phyloP scores from a whole-genome alignment of 2,329 filamentous ascomycete species.

The Scortechinia acanthostroma region DNA sequence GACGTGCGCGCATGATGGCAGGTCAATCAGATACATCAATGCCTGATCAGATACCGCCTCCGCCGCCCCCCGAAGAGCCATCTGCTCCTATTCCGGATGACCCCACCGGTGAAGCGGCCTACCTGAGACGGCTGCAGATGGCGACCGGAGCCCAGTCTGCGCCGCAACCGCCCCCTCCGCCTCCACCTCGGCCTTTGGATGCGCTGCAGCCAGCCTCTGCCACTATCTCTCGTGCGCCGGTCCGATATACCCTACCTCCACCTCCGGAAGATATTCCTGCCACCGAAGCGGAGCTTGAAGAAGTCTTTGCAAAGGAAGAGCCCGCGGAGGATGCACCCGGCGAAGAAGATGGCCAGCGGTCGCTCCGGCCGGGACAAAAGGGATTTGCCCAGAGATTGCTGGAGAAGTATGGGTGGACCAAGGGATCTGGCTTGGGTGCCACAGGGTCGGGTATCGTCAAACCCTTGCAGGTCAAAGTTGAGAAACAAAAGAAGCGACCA shows the following conservation, averaged over 20 bases:
- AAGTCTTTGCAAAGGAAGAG: neutral
- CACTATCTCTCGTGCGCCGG: constrained; percentile 5
- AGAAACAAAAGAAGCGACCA: constrained; percentile 74
- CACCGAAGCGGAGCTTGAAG: constrained; percentile 19
- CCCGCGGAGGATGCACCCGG: neutral
- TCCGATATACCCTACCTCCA: neutral
- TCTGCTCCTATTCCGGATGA: constrained; percentile 42
- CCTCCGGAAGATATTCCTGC: constrained; percentile 22
- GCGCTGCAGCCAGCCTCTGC: constrained; percentile 17
- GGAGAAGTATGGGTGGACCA: constrained; percentile 87
- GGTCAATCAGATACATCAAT: constrained; percentile 34
- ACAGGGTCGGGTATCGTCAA: constrained; percentile 76
- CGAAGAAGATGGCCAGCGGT: constrained; percentile 25
- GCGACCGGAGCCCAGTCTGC: constrained; percentile 18
- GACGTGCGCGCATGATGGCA: neutral
- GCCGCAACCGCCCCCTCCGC: neutral
- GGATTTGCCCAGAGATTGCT: constrained; percentile 84
- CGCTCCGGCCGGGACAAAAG: constrained; percentile 69
- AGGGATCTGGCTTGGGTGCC: constrained; percentile 80
- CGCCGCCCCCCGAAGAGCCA: constrained; percentile 41
- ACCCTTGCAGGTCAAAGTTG: constrained; percentile 75
- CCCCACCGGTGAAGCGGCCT: constrained; percentile 63
- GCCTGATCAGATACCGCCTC: constrained; percentile 43
- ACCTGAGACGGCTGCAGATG: constrained; percentile 52
- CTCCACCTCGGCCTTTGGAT: constrained; percentile 14